A percentile compares a stretch with the other conserved stretches of the same genome.
These are phyloP conservation scores for Dentipellis fragilis DNA, from an alignment of 768 basidiomycete genomes.

Conservation along the genomic window DNA sequence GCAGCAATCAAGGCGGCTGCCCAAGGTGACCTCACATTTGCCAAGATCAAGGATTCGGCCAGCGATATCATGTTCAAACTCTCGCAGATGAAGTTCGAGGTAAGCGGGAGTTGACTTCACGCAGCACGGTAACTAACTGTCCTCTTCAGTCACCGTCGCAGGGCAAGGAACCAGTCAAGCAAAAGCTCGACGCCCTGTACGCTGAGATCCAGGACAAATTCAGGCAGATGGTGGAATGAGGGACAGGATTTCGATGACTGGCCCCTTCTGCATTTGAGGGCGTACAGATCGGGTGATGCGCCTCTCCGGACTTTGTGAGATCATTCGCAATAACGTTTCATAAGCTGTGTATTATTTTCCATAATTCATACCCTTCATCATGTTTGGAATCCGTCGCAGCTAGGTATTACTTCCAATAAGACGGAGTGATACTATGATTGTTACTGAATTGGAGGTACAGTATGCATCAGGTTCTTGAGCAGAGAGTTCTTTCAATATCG, in stretches of 20 bases:
- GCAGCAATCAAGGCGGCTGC: conserved; percentile 79
- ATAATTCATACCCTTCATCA: no score
- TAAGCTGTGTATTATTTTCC: no score
- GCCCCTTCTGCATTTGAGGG: no score
- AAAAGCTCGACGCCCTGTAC: conserved; percentile 74
- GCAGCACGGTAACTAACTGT: neutral
- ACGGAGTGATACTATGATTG: no score
- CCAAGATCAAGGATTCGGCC: conserved; percentile 79
- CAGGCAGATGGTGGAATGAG: conserved; percentile 72
- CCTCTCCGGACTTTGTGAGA: no score
- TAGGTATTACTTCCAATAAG: no score
- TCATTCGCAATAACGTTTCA: no score
- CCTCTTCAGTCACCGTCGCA: conserved; percentile 72
- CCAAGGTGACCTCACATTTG: conserved; percentile 74
- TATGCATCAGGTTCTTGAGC: no score
- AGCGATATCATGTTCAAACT: conserved; percentile 90
- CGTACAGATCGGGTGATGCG: no score
- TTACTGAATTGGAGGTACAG: no score
- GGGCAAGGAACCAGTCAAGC: conserved; percentile 74
- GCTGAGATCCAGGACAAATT: conserved; percentile 90
- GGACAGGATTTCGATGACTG: neutral
- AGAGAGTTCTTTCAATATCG: no score
- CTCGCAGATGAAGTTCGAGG: conserved; percentile 99
- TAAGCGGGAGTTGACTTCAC: conserved; percentile 23
- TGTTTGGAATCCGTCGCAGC: no score